These are phyloP conservation scores for Anthracocystis setariae DNA, from an alignment of 1,284 basidiomycete species.

Conservation along the genomic window DNA sequence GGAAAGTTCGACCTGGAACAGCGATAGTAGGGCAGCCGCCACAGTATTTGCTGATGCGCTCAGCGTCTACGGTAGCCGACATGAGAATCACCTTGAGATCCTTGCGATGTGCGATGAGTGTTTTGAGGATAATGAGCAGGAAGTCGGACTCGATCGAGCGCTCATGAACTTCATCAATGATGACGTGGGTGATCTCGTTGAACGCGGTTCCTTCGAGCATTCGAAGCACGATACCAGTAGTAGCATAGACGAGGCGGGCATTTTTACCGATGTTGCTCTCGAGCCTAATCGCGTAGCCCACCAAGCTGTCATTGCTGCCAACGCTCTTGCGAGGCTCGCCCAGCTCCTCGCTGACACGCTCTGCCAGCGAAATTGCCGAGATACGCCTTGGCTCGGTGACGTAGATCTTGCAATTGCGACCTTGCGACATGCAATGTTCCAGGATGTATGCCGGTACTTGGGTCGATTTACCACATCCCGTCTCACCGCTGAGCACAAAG, in stretches of 20 bases:
- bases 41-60: constrained; percentile 93
- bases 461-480: constrained; percentile 98
- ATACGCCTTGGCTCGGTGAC: constrained; percentile 97
- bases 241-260: constrained; percentile 72
- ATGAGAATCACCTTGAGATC: constrained; percentile 93
- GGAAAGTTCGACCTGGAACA: constrained; percentile 96
- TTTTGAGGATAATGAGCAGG: constrained; percentile 91
- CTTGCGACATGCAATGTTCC: constrained; percentile 85
- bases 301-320: constrained; percentile 81
- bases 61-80: constrained; percentile 94
- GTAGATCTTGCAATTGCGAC: constrained; percentile 87
- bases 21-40: constrained; percentile 80
- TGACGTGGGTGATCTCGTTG: constrained; percentile 92
- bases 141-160: constrained; percentile 98
- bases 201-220: constrained; percentile 94
- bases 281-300: constrained; percentile 94
- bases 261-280: constrained; percentile 77
- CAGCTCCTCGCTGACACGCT: constrained; percentile 91
- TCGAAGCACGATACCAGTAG: constrained; percentile 93
- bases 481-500: constrained; percentile 94
- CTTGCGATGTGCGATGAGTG: constrained; percentile 80
- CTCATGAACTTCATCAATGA: constrained; percentile 91
- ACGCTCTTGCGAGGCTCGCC: constrained; percentile 86
- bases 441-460: constrained; percentile 95
- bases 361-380: constrained; percentile 94